Conservation (phyloP, 2,329 filamentous ascomycete species). For the Cladobotryum mycophilum region DNA sequence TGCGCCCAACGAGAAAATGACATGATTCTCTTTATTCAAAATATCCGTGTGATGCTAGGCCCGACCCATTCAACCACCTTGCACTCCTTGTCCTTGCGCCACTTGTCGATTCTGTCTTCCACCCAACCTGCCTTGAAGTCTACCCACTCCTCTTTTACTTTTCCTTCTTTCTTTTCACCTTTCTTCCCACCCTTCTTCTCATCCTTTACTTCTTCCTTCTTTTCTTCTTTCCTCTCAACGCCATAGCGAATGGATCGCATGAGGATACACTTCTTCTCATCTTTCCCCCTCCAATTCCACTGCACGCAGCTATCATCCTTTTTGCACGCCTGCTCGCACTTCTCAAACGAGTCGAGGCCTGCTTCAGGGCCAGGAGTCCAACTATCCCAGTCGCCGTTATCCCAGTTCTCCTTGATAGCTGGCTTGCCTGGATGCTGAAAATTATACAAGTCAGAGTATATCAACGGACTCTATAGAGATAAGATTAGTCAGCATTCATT, state of each 20-base stretch:
- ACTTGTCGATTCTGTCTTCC: slow-evolving; percentile 19
- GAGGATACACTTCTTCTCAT: slow-evolving; percentile 23
- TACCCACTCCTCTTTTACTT: slow-evolving; percentile 17
- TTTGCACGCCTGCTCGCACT: slow-evolving; percentile 23
- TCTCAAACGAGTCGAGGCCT: slow-evolving; percentile 20
- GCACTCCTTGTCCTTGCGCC: slow-evolving; percentile 21
- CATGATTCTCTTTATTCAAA: slow-evolving; percentile 2
- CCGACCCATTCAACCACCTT: slow-evolving; percentile 26
- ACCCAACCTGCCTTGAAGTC: slow-evolving; percentile 28
- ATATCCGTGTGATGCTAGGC: slow-evolving; percentile 18
- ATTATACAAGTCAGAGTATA: slow-evolving; percentile 32
- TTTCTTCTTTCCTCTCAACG: slow-evolving; percentile 15
- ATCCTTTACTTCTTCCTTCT: slow-evolving; percentile 14
- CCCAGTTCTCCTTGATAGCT: slow-evolving; percentile 21
- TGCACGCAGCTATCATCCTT: slow-evolving; percentile 21
- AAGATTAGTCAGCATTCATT: background rate
- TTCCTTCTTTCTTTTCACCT: slow-evolving; percentile 14
- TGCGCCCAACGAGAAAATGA: background rate
- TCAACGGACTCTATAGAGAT: slow-evolving; percentile 24
- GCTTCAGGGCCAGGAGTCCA: slow-evolving; percentile 21
- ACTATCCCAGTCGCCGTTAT: slow-evolving; percentile 27
- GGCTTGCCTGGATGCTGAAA: slow-evolving; percentile 29
- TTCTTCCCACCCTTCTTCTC: slow-evolving; percentile 15
- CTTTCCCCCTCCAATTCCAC: slow-evolving; percentile 27
- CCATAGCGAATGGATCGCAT: slow-evolving; percentile 25